Conservation (phyloP, 352 stramenopile genomes). For the Aphanomyces stellatus region DNA sequence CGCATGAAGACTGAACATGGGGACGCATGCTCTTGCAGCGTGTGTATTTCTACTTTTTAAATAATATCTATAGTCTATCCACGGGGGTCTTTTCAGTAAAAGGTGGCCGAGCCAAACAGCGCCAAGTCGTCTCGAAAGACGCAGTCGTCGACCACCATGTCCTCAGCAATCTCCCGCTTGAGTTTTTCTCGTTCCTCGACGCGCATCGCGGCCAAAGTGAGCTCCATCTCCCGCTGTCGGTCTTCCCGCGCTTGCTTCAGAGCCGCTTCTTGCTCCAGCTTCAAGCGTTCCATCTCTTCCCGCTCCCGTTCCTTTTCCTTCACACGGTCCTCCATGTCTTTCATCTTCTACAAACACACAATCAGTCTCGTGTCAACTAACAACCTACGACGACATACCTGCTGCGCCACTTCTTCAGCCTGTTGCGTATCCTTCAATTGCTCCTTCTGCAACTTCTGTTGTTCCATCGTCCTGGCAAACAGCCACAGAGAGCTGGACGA, state of each 20-base stretch:
- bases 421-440: constrained; percentile 76
- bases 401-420: constrained; percentile 51
- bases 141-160: constrained; percentile 55
- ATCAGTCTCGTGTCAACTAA: background rate
- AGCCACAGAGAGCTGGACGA: constrained; percentile 75
- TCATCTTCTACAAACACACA: constrained; percentile 1
- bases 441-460: constrained; percentile 82
- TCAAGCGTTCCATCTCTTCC: constrained; percentile 57
- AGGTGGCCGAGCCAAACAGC: constrained; percentile 81
- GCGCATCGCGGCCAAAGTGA: constrained; percentile 38
- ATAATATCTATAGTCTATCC: constrained; percentile 8
- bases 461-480: constrained; percentile 74
- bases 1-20: too few relatives aligned
- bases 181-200: constrained; percentile 62
- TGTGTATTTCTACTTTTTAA: background rate
- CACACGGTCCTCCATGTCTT: constrained; percentile 48
- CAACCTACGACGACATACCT: constrained; percentile 34
- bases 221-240: constrained; percentile 48
- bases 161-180: constrained; percentile 44
- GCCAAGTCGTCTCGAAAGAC: constrained; percentile 67
- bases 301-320: constrained; percentile 63
- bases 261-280: constrained; percentile 39
- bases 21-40: too few relatives aligned
- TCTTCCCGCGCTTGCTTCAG: constrained; percentile 44
- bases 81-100: constrained; percentile 45